These are phyloP conservation scores for Talaromyces amestolkiae DNA, from an alignment of 2,329 filamentous ascomycete genomes.

Conservation along the genomic window DNA sequence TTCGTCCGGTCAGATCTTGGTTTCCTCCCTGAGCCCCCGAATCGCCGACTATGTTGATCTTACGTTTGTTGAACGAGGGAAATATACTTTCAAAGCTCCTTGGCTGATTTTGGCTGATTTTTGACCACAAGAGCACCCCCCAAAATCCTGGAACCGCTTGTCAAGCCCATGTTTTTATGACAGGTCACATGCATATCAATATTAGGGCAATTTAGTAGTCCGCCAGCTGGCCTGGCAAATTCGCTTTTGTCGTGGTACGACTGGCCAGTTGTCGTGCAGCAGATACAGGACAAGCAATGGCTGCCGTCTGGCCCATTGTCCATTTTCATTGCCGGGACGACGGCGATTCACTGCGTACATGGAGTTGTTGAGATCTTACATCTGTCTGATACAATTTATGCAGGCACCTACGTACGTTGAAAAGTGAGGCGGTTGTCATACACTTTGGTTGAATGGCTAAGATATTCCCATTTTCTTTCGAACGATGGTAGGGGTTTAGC, in stretches of 20 bases:
- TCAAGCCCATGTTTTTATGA: neutral
- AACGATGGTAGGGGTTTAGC: neutral
- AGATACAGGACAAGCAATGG: neutral
- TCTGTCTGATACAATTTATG: neutral
- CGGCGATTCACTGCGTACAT: neutral
- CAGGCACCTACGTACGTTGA: conserved; percentile 1
- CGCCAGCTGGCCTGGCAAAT: neutral
- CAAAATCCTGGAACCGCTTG: neutral
- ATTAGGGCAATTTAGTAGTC: neutral
- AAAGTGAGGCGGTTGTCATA: conserved; percentile 14
- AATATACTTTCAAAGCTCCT: neutral
- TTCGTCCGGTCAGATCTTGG: neutral
- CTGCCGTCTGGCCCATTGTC: neutral
- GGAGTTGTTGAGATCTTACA: neutral
- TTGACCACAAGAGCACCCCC: neutral
- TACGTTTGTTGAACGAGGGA: neutral
- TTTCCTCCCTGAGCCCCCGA: conserved; percentile 5
- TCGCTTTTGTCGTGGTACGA: neutral
- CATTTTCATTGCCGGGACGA: neutral
- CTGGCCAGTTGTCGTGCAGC: conserved; percentile 7
- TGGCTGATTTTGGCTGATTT: neutral
- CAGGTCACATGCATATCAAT: conserved; percentile 3
- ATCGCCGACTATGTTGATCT: neutral
- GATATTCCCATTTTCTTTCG: neutral
- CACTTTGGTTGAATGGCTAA: neutral